A percentile compares a stretch with the other conserved stretches of the same genome.
Evolutionary conservation across 2,329 filamentous ascomycete genomes (phyloP).

Genomic region (Thielaviopsis musarum): DNA sequence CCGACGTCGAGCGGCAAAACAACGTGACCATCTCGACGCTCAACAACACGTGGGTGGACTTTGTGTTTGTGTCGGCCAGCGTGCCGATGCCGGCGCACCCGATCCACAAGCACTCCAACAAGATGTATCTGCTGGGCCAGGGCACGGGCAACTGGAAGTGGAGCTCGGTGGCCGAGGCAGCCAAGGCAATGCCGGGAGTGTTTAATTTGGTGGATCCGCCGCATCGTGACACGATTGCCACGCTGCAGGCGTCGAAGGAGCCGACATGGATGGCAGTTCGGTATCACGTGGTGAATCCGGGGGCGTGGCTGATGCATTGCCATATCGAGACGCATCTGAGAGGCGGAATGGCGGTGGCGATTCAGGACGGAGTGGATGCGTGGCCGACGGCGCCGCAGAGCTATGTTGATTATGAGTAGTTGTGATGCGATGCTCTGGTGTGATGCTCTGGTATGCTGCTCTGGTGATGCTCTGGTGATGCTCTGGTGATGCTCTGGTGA

Average conservation of each 20-base stretch:
- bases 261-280: slow-evolving; percentile 31
- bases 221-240: slow-evolving; percentile 27
- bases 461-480: no score
- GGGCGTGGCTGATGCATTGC: slow-evolving; percentile 38
- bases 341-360: slow-evolving; percentile 37
- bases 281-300: slow-evolving; percentile 35
- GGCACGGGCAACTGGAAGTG: slow-evolving; percentile 35
- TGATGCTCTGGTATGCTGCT: no score
- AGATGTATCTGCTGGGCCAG: slow-evolving; percentile 38
- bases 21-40: slow-evolving; percentile 32
- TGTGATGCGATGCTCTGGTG: no score
- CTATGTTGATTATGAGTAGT: slow-evolving; percentile 16
- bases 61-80: slow-evolving; percentile 30
- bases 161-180: slow-evolving; percentile 34
- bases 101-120: slow-evolving; percentile 48
- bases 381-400: slow-evolving; percentile 26
- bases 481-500: no score
- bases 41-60: slow-evolving; percentile 35
- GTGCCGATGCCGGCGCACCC: slow-evolving; percentile 35
- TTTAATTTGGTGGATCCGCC: slow-evolving; percentile 43
- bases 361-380: slow-evolving; percentile 29
- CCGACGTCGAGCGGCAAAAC: slow-evolving; percentile 18
- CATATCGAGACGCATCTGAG: slow-evolving; percentile 36
- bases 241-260: slow-evolving; percentile 7
- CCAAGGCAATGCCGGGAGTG: slow-evolving; percentile 24